A percentile compares a stretch with the other conserved stretches of the same genome.
phyloP scores from a whole-genome alignment of 2,329 filamentous ascomycete genomes.

The Calonectria pteridis region DNA sequence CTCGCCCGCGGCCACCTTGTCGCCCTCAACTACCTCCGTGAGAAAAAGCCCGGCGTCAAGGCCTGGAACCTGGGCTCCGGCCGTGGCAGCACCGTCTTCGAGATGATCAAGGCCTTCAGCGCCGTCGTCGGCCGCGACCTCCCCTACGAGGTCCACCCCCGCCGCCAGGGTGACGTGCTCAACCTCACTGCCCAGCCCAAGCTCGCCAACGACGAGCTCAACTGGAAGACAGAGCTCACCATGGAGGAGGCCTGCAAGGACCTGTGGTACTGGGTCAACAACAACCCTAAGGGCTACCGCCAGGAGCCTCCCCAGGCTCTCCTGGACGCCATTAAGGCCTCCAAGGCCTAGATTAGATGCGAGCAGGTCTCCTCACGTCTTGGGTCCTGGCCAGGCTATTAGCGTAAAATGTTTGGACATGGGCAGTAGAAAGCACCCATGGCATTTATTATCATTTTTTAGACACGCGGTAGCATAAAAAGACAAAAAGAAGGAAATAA shows the following conservation, averaged over 20 bases:
- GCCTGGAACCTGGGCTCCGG: constrained; percentile 98
- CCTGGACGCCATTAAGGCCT: constrained; percentile 71
- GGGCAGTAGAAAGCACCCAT: constrained; percentile 34
- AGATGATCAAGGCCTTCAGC: constrained; percentile 97
- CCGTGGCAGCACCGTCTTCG: constrained; percentile 93
- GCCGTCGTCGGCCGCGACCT: constrained; percentile 87
- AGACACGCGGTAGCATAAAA: constrained; percentile 34
- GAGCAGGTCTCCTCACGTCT: constrained; percentile 32
- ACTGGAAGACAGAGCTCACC: constrained; percentile 91
- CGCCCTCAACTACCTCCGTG: constrained; percentile 89
- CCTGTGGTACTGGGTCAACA: constrained; percentile 96
- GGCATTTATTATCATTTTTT: constrained; percentile 28
- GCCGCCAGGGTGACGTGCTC: constrained; percentile 90
- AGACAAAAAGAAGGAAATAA: constrained; percentile 24
- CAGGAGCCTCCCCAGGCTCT: constrained; percentile 90
- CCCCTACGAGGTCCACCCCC: constrained; percentile 85
- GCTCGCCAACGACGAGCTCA: constrained; percentile 87
- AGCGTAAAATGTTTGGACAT: constrained; percentile 31
- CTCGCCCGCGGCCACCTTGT: constrained; percentile 87
- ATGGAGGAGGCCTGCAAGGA: constrained; percentile 95
- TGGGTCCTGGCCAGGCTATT: constrained; percentile 27
- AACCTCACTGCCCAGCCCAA: constrained; percentile 93
- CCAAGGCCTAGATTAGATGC: constrained; percentile 43
- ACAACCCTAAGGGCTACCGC: constrained; percentile 95
- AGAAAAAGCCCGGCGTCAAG: constrained; percentile 87